phyloP scores from a whole-genome alignment of 2,329 filamentous ascomycete genomes.

The Lasiodiplodia sp. region DNA sequence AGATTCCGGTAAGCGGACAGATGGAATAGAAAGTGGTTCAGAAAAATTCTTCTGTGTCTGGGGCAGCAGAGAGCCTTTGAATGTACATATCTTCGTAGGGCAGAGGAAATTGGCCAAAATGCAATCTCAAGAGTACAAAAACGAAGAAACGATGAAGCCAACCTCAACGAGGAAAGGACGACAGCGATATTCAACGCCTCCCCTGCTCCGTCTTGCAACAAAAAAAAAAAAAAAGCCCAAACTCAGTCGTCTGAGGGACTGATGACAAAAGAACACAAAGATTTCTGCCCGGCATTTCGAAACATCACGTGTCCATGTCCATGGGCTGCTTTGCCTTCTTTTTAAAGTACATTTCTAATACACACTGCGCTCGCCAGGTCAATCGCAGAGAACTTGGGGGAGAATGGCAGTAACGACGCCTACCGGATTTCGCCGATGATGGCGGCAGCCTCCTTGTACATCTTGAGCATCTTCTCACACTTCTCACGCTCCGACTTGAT shows the following conservation, averaged over 20 bases:
- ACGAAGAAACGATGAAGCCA: conserved; percentile 10
- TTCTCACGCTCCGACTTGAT: conserved; percentile 98
- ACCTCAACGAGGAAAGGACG: conserved; percentile 1
- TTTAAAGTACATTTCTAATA: conserved; percentile 28
- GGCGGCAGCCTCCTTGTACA: conserved; percentile 96
- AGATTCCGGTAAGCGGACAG: neutral
- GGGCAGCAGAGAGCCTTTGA: conserved; percentile 6
- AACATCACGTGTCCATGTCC: neutral
- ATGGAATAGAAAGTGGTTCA: neutral
- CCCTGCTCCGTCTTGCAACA: conserved; percentile 20
- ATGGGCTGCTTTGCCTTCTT: conserved; percentile 16
- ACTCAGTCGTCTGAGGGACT: conserved; percentile 5
- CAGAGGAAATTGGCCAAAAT: conserved; percentile 6
- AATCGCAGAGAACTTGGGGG: conserved; percentile 21
- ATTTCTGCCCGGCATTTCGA: conserved; percentile 5
- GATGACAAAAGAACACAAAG: conserved; percentile 6
- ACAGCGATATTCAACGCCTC: conserved; percentile 15
- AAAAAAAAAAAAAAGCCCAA: neutral
- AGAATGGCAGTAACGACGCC: conserved; percentile 6
- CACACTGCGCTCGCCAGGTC: conserved; percentile 22
- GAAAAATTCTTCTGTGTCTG: neutral
- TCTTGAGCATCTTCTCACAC: conserved; percentile 93
- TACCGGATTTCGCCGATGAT: conserved; percentile 96
- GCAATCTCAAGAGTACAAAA: conserved; percentile 13
- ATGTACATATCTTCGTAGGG: conserved; percentile 20